Conservation (phyloP, 768 basidiomycete genomes). For the Hirschioporus abietinus region DNA sequence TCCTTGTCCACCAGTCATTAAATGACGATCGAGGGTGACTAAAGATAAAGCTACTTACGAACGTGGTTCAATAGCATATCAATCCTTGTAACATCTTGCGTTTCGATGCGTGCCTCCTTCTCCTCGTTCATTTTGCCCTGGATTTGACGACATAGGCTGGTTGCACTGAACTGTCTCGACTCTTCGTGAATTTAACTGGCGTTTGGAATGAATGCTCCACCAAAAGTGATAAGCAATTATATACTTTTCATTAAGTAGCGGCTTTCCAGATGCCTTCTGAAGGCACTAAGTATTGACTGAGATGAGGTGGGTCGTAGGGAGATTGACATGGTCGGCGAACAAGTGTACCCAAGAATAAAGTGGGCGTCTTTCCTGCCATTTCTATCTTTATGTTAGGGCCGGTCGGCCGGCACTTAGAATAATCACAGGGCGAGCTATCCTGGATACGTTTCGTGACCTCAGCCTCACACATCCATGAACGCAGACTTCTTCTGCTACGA, state of each 20-base stretch:
- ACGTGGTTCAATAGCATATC: conserved; percentile 49
- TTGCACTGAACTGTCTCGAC: not conserved
- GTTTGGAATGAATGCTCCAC: not conserved
- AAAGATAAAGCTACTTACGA: conserved; percentile 39
- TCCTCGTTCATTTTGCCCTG: not conserved
- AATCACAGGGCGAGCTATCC: not conserved
- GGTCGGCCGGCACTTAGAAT: not conserved
- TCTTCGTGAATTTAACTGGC: not conserved
- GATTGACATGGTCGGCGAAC: not conserved
- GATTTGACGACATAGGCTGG: not conserved
- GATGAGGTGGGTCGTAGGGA: not conserved
- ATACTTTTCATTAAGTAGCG: not conserved
- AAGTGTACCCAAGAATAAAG: not conserved
- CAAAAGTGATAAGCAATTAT: not conserved
- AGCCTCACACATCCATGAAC: not conserved
- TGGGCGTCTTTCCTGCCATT: not conserved
- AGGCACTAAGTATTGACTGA: not conserved
- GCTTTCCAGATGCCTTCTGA: not conserved
- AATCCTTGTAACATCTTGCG: conserved; percentile 53
- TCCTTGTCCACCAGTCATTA: conserved; percentile 27
- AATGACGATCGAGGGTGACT: not conserved
- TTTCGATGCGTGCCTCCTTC: conserved; percentile 30
- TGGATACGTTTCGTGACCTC: not conserved
- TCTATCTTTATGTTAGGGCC: not conserved
- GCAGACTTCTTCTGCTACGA: not conserved